These are phyloP conservation scores for Colletotrichum coccodes DNA, from an alignment of 2,329 filamentous ascomycete genomes.

Conservation along the genomic window DNA sequence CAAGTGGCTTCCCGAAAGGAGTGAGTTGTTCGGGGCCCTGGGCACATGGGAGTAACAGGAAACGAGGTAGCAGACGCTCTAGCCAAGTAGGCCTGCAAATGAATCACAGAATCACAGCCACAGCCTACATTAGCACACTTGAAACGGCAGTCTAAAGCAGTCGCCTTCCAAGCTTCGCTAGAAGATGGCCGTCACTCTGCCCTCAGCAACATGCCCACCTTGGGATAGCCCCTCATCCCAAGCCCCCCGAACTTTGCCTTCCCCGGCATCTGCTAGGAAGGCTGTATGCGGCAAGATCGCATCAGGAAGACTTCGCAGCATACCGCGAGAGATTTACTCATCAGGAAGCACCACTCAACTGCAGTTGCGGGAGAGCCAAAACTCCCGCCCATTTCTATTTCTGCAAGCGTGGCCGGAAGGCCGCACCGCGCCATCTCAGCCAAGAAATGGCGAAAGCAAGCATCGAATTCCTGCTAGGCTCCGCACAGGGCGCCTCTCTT, in stretches of 20 bases:
- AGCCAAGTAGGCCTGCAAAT: neutral
- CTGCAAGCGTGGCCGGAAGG: neutral
- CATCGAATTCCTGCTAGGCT: neutral
- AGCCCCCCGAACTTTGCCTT: neutral
- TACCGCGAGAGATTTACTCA: neutral
- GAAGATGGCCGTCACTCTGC: neutral
- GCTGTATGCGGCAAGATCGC: neutral
- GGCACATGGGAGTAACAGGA: neutral
- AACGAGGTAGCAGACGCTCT: neutral
- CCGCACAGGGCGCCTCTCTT: neutral
- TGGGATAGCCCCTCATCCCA: neutral
- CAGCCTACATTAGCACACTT: neutral
- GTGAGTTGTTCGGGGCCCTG: neutral
- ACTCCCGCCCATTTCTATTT: slow-evolving; percentile 7
- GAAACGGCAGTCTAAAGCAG: neutral
- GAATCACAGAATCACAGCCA: neutral
- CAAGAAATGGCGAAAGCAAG: neutral
- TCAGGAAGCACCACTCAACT: neutral
- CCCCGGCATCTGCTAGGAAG: neutral
- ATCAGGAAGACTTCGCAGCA: neutral
- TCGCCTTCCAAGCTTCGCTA: neutral
- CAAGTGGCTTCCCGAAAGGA: neutral
- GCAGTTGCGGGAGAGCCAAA: neutral
- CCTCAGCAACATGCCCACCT: neutral
- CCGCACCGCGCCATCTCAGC: neutral